Conservation (phyloP, 202 grass and related monocot genomes). For the Hordeum pubiflorum region DNA sequence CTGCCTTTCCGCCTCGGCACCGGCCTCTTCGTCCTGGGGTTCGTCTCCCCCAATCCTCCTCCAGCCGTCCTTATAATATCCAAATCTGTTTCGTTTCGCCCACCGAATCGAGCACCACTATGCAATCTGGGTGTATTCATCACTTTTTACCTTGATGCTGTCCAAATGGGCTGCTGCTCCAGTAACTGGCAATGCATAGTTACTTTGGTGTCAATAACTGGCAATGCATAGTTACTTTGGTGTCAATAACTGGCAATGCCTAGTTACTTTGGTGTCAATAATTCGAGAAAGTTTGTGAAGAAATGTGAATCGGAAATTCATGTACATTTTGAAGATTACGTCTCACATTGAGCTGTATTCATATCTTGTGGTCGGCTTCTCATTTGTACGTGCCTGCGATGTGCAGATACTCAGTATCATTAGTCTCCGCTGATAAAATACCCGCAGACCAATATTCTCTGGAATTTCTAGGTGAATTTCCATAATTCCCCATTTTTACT, state of each 20-base stretch:
- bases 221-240: too few species aligned
- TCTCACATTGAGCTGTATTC: background rate
- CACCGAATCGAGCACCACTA: background rate
- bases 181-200: too few species aligned
- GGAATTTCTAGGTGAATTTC: conserved; percentile 48
- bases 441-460: conserved; percentile 52
- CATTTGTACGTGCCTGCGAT: background rate
- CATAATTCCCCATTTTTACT: background rate
- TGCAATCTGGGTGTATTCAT: background rate
- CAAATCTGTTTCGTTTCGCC: background rate
- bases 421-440: conserved; percentile 53
- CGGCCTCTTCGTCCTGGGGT: conserved; percentile 67
- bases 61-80: background rate
- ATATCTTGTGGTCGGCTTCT: background rate
- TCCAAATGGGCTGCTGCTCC: background rate
- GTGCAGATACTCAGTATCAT: conserved; percentile 60
- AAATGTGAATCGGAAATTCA: background rate
- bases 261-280: background rate
- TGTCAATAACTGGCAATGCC: background rate
- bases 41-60: background rate
- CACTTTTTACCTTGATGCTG: background rate
- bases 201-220: too few species aligned
- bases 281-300: too few species aligned
- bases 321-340: background rate
- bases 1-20: conserved; percentile 73